Evolutionary conservation across 805 yeast genomes (phyloP).

Genomic region (Schwanniomyces sp.): DNA sequence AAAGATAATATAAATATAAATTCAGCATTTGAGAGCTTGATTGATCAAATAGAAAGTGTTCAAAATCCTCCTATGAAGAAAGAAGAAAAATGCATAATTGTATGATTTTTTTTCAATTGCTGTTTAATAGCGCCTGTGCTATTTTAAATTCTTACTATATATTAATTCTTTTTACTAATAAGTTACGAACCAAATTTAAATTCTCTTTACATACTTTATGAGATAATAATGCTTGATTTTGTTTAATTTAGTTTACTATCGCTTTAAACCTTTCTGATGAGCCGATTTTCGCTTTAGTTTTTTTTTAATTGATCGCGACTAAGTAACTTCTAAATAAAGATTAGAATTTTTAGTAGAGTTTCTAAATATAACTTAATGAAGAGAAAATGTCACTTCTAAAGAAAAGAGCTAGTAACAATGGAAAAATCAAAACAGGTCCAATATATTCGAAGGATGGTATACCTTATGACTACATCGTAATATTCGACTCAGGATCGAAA

Average conservation of each 20-base stretch:
- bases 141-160: background rate
- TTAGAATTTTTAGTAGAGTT: too few relatives aligned
- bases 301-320: too few relatives aligned
- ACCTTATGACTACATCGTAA: constrained; percentile 60
- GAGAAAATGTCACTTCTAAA: background rate
- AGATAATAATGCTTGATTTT: background rate
- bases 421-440: constrained; percentile 25
- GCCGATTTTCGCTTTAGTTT: too few relatives aligned
- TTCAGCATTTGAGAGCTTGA: constrained; percentile 60
- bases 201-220: background rate
- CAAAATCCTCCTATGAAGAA: constrained; percentile 51
- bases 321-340: too few relatives aligned
- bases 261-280: too few relatives aligned
- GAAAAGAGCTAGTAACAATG: constrained; percentile 5
- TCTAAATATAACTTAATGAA: too few relatives aligned
- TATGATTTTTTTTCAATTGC: constrained; percentile 17
- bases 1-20: constrained; percentile 45
- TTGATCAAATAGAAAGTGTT: constrained; percentile 56
- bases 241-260: background rate
- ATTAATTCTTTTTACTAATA: background rate
- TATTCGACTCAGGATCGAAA: constrained; percentile 66
- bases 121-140: too few relatives aligned
- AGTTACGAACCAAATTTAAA: background rate
- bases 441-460: constrained; percentile 39
- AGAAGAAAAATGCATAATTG: constrained; percentile 52